phyloP scores from a whole-genome alignment of 1,139 yeast genomes.

The Barnettozyma hawaiiensis region DNA sequence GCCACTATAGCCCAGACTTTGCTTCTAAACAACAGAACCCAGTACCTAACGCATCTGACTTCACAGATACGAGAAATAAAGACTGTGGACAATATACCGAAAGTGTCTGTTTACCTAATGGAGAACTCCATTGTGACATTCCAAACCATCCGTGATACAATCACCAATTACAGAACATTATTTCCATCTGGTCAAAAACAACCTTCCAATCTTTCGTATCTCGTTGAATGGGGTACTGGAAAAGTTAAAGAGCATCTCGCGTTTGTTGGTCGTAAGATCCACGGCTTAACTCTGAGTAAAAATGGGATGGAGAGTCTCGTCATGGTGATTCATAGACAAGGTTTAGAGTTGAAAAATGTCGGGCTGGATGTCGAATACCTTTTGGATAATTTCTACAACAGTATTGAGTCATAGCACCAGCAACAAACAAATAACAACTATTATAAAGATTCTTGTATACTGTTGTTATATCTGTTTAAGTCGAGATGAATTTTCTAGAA shows the following conservation, averaged over 20 bases:
- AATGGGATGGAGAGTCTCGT: slow-evolving; percentile 46
- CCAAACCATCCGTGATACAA: slow-evolving; percentile 46
- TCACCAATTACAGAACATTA: slow-evolving; percentile 39
- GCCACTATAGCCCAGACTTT: slow-evolving; percentile 43
- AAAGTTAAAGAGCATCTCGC: slow-evolving; percentile 58
- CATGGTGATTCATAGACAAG: slow-evolving; percentile 51
- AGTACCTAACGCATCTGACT: slow-evolving; percentile 39
- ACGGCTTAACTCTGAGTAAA: slow-evolving; percentile 53
- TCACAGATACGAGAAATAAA: slow-evolving; percentile 32
- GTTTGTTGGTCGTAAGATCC: slow-evolving; percentile 60
- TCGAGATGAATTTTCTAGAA: slow-evolving; percentile 4
- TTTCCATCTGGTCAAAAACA: slow-evolving; percentile 32
- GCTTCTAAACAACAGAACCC: slow-evolving; percentile 42
- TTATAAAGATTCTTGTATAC: neutral
- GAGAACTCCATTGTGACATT: slow-evolving; percentile 58
- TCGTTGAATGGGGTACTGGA: slow-evolving; percentile 65
- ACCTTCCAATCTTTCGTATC: slow-evolving; percentile 21
- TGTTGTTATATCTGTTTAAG: neutral
- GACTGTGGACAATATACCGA: slow-evolving; percentile 50
- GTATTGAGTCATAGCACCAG: slow-evolving; percentile 16
- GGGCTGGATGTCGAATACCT: slow-evolving; percentile 73
- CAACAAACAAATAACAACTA: too few relatives aligned
- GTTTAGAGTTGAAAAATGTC: slow-evolving; percentile 52
- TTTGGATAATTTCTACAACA: slow-evolving; percentile 34
- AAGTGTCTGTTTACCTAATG: slow-evolving; percentile 40